Percentiles rank a stretch among this genome's conserved stretches.
phyloP scores from a whole-genome alignment of 2,329 filamentous ascomycete genomes.

The Fusarium fracticaudum region DNA sequence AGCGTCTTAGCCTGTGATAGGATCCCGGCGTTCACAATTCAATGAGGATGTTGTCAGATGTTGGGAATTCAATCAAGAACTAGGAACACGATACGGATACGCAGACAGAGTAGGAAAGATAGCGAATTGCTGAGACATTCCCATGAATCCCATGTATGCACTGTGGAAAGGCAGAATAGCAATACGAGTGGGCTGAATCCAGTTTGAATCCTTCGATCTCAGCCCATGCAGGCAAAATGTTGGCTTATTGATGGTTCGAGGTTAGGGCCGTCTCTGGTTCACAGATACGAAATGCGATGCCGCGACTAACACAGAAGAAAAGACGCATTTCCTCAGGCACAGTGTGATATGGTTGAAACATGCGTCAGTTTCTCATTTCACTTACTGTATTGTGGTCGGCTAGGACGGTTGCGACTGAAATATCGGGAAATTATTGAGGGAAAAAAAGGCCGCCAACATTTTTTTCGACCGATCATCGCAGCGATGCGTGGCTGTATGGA shows the following conservation, averaged over 20 bases:
- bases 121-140: neutral
- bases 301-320: constrained; percentile 21
- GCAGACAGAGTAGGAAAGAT: neutral
- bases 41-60: neutral
- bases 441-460: constrained; percentile 10
- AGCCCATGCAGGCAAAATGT: constrained; percentile 7
- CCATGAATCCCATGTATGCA: constrained; percentile 1
- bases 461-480: constrained; percentile 23
- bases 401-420: constrained; percentile 19
- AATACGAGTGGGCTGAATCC: constrained; percentile 19
- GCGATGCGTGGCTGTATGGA: constrained; percentile 10
- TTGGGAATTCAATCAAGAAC: neutral
- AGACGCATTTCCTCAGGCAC: constrained; percentile 27
- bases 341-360: constrained; percentile 23
- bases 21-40: neutral
- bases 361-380: neutral
- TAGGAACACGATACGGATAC: constrained; percentile 20
- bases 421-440: constrained; percentile 12
- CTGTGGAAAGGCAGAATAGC: constrained; percentile 7
- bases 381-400: constrained; percentile 25
- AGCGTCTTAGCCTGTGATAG: constrained; percentile 9
- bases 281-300: constrained; percentile 18
- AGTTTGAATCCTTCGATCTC: constrained; percentile 17
- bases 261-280: constrained; percentile 8
- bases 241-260: constrained; percentile 10